These are phyloP conservation scores for Mychonastes homosphaera DNA, from an alignment of 139 green algal genomes.

Conservation along the genomic window DNA sequence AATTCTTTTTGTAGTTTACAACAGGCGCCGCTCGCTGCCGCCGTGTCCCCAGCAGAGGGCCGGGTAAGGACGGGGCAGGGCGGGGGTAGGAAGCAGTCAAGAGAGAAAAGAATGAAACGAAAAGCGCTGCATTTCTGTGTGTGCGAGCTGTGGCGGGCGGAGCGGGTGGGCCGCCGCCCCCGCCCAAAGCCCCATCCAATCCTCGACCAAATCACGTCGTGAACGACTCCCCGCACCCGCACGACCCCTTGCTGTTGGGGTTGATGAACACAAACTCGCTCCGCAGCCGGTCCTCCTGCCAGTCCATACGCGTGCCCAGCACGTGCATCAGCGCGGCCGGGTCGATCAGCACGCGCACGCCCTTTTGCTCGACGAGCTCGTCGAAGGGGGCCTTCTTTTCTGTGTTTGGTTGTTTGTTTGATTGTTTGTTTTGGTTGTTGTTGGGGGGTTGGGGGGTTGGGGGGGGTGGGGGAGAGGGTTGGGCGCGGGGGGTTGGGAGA, in stretches of 20 bases:
- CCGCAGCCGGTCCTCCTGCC: conserved; percentile 74
- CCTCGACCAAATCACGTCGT: conserved; percentile 65
- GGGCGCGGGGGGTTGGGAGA: neutral
- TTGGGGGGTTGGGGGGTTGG: neutral
- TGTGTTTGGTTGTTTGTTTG: conserved; percentile 14
- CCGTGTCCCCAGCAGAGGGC: too few relatives aligned
- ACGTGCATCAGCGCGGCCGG: conserved; percentile 92
- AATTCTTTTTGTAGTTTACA: too few relatives aligned
- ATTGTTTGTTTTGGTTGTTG: neutral
- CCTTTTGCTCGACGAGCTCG: conserved; percentile 85
- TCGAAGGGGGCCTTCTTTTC: conserved; percentile 87
- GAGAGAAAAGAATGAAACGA: too few relatives aligned
- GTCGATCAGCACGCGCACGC: conserved; percentile 89
- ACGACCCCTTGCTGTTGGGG: conserved; percentile 81
- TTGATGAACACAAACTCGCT: conserved; percentile 92
- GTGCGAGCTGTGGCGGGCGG: too few relatives aligned
- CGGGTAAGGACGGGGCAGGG: too few relatives aligned
- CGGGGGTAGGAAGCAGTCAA: too few relatives aligned
- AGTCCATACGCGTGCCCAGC: conserved; percentile 95
- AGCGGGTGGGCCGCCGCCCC: too few relatives aligned
- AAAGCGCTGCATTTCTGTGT: too few relatives aligned
- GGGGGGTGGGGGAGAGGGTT: neutral
- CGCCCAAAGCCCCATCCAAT: too few relatives aligned
- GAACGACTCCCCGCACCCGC: conserved; percentile 91
- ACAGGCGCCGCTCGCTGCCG: too few relatives aligned